Evolutionary conservation across 2,329 filamentous ascomycete genomes (phyloP).

Genomic region (Epichloe hybrida): DNA sequence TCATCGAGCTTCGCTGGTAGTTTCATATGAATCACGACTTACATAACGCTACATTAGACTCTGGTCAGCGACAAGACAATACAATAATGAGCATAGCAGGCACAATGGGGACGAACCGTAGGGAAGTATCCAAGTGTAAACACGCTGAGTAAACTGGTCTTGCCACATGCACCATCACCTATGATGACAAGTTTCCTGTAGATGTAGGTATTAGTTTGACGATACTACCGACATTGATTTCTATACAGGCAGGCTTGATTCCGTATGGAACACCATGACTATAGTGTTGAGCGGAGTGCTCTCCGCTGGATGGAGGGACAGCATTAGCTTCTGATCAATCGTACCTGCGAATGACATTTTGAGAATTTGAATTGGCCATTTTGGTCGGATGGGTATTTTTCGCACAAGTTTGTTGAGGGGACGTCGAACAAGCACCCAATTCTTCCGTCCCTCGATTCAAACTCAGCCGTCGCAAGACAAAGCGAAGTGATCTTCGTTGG

Average conservation of each 20-base stretch:
- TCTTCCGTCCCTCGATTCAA: too few species aligned
- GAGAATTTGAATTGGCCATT: constrained; percentile 32
- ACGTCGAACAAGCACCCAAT: too few species aligned
- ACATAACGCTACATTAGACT: constrained; percentile 41
- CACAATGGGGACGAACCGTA: constrained; percentile 51
- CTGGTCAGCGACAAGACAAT: background rate
- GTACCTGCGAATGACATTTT: constrained; percentile 55
- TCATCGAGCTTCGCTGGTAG: background rate
- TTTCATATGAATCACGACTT: constrained; percentile 17
- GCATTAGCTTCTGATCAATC: background rate
- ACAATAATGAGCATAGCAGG: background rate
- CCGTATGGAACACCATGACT: background rate
- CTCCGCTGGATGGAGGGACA: too few species aligned
- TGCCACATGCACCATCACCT: constrained; percentile 93
- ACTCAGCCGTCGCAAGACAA: too few species aligned
- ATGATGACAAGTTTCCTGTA: constrained; percentile 90
- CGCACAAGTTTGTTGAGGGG: background rate
- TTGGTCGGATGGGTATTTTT: constrained; percentile 4
- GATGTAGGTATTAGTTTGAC: background rate
- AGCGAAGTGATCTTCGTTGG: too few species aligned
- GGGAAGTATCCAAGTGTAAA: constrained; percentile 98
- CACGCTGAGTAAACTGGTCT: constrained; percentile 92
- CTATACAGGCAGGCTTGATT: background rate
- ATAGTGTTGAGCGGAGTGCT: background rate
- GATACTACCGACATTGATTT: background rate